These are phyloP conservation scores for Amanita polypyramis DNA, from an alignment of 768 basidiomycete genomes.

Conservation along the genomic window DNA sequence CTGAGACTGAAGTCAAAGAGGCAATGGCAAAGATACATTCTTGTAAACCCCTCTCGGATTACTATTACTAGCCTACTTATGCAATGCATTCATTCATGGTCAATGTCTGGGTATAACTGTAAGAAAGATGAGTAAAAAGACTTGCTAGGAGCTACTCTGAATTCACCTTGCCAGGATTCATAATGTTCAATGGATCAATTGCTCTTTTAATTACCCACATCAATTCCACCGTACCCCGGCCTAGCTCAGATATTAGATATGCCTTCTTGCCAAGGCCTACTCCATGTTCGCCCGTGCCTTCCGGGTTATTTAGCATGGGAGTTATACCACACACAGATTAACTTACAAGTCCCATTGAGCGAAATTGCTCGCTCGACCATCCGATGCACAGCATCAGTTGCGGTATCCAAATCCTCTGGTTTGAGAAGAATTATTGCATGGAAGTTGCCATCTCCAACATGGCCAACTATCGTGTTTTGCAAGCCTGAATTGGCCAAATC, in stretches of 20 bases:
- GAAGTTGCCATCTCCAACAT: slow-evolving; percentile 67
- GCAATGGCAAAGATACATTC: slow-evolving; percentile 59
- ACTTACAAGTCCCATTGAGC: slow-evolving; percentile 69
- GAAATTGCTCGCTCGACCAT: slow-evolving; percentile 62
- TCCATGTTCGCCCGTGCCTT: slow-evolving; percentile 82
- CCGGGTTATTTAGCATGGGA: slow-evolving; percentile 3
- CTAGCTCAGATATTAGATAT: slow-evolving; percentile 78
- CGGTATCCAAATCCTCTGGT: slow-evolving; percentile 46
- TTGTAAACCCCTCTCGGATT: slow-evolving; percentile 20
- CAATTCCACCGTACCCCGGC: slow-evolving; percentile 67
- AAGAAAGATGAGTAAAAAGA: slow-evolving; percentile 1
- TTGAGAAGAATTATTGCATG: slow-evolving; percentile 48
- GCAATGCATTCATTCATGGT: background rate
- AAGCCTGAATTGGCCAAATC: slow-evolving; percentile 53
- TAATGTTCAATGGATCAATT: slow-evolving; percentile 69
- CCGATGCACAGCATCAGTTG: slow-evolving; percentile 54
- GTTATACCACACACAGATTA: background rate
- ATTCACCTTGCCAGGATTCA: slow-evolving; percentile 76
- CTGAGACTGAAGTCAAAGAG: slow-evolving; percentile 66
- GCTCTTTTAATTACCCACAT: slow-evolving; percentile 81
- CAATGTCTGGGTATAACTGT: slow-evolving; percentile 24
- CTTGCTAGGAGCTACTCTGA: slow-evolving; percentile 5
- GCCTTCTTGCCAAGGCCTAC: slow-evolving; percentile 82
- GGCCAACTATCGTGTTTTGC: slow-evolving; percentile 66
- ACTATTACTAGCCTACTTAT: background rate